Evolutionary conservation across 345 rosid genomes (phyloP).

Genomic region (Citrus reticulata): DNA sequence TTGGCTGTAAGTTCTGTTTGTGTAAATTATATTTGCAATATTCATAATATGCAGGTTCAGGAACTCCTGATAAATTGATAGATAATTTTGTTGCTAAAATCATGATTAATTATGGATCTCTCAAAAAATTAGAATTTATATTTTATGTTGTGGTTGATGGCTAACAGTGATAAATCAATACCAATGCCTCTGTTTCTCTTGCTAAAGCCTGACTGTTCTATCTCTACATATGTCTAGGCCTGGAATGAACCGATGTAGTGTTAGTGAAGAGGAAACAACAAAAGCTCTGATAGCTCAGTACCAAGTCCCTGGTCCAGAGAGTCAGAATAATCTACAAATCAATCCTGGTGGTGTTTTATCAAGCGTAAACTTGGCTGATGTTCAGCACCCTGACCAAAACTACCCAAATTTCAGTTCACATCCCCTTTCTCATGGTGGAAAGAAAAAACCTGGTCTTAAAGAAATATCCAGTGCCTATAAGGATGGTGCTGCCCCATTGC

Average conservation of each 20-base stretch:
- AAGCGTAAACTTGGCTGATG: conserved; percentile 19
- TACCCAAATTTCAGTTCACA: conserved; percentile 23
- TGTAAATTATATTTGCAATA: not conserved
- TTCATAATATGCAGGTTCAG: not conserved
- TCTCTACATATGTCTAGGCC: conserved; percentile 54
- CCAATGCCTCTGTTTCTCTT: not conserved
- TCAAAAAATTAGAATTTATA: not conserved
- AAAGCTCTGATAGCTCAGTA: conserved; percentile 49
- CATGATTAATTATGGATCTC: not conserved
- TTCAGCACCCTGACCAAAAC: conserved; percentile 26
- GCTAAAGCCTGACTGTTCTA: conserved; percentile 16
- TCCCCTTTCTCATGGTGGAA: conserved; percentile 29
- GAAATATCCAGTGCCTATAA: conserved; percentile 38
- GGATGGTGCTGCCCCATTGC: conserved; percentile 37
- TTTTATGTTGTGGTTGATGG: not conserved
- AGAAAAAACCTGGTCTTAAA: conserved; percentile 53
- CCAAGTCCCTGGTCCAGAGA: conserved; percentile 39
- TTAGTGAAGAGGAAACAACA: conserved; percentile 78
- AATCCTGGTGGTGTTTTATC: conserved; percentile 31
- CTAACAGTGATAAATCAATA: not conserved
- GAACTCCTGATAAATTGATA: not conserved
- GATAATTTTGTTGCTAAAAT: conserved; percentile 1
- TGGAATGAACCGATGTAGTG: conserved; percentile 68
- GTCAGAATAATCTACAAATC: conserved; percentile 37
- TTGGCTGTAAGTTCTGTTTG: conserved; percentile 87